A percentile compares a stretch with the other conserved stretches of the same genome.
phyloP scores from a whole-genome alignment of 441 rosid genomes.

The Pelargonium australe region DNA sequence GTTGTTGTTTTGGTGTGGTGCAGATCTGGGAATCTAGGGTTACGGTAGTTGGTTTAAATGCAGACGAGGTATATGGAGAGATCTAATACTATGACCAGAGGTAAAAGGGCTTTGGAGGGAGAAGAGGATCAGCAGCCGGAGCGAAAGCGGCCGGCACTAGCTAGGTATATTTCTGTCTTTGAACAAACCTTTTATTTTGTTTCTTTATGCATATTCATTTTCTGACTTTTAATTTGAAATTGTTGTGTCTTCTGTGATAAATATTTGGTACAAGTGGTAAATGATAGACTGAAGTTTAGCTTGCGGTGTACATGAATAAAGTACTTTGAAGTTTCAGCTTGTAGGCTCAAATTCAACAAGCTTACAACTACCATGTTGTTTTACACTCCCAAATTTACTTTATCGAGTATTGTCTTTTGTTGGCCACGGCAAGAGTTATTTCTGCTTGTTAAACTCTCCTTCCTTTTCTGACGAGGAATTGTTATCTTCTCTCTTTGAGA shows the following conservation, averaged over 20 bases:
- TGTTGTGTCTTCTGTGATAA: background rate
- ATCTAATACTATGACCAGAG: slow-evolving; percentile 72
- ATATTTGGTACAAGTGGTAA: background rate
- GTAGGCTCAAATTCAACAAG: background rate
- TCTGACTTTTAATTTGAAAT: background rate
- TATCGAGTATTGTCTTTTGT: background rate
- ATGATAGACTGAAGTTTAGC: background rate
- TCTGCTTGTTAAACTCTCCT: background rate
- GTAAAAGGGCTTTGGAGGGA: slow-evolving; percentile 71
- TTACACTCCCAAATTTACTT: background rate
- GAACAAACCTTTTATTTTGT: background rate
- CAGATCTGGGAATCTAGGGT: slow-evolving; percentile 50
- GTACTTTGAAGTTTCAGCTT: background rate
- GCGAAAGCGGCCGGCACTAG: slow-evolving; percentile 85
- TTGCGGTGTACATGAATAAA: background rate
- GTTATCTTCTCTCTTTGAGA: background rate
- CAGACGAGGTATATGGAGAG: slow-evolving; percentile 81
- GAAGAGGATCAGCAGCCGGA: slow-evolving; percentile 80
- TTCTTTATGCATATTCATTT: background rate
- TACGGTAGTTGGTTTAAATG: slow-evolving; percentile 29
- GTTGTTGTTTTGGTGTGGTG: slow-evolving; percentile 17
- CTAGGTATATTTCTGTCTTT: slow-evolving; percentile 41
- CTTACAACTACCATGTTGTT: background rate
- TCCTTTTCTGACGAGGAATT: background rate
- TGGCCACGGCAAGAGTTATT: background rate